A percentile compares a stretch with the other conserved stretches of the same genome.
Conservation (phyloP, 345 rosid genomes). For the Corymbia maculata region DNA sequence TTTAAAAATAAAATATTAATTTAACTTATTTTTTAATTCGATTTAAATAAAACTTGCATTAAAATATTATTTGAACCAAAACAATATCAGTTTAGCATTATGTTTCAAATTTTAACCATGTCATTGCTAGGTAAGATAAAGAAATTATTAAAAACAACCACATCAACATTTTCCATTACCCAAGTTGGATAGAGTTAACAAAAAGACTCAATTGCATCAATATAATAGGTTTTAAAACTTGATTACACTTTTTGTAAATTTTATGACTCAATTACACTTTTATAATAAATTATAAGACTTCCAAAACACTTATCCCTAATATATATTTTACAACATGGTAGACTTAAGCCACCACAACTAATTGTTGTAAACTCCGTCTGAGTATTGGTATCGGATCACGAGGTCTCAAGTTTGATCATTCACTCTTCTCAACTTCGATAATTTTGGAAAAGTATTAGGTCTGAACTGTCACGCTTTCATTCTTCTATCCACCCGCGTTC, state of each 20-base stretch:
- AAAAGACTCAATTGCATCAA: accelerated
- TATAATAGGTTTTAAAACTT: accelerated
- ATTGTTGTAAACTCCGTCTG: neutral
- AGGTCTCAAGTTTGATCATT: neutral
- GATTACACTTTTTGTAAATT: too few species aligned
- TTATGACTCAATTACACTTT: too few species aligned
- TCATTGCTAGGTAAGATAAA: accelerated
- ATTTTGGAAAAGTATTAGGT: neutral
- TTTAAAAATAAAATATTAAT: too few species aligned
- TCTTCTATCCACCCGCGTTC: neutral
- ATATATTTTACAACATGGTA: neutral
- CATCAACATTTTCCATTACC: neutral
- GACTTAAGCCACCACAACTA: neutral
- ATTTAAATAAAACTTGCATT: too few species aligned
- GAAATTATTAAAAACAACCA: too few species aligned
- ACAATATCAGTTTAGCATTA: too few species aligned
- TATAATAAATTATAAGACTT: too few species aligned
- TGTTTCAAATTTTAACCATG: neutral
- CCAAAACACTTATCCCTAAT: neutral
- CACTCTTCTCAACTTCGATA: neutral
- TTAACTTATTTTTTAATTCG: too few species aligned
- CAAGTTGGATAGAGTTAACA: accelerated
- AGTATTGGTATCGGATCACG: neutral
- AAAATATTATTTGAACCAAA: neutral
- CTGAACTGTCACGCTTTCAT: neutral